Evolutionary conservation across 1,284 basidiomycete species (phyloP).

Genomic region (Tylopilus sp.): DNA sequence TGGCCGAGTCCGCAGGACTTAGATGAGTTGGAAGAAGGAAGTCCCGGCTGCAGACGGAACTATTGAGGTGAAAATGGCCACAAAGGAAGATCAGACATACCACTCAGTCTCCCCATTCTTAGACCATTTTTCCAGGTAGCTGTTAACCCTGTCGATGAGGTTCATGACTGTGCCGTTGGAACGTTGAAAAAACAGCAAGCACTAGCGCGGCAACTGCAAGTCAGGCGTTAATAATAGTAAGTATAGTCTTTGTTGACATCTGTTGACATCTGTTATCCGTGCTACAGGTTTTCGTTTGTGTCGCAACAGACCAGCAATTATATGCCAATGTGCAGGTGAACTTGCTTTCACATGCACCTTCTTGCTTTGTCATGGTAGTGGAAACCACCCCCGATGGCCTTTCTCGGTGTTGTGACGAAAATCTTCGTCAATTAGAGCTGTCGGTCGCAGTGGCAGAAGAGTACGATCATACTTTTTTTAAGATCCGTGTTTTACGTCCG

Average conservation of each 20-base stretch:
- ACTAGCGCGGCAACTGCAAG: slow-evolving; percentile 16
- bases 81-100: slow-evolving; percentile 35
- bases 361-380: too few species aligned
- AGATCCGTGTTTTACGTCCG: too few species aligned
- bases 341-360: too few species aligned
- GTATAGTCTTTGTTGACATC: slow-evolving; percentile 25
- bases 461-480: too few species aligned
- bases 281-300: too few species aligned
- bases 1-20: slow-evolving; percentile 48
- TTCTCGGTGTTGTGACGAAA: too few species aligned
- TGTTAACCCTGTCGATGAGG: slow-evolving; percentile 44
- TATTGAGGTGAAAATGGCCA: slow-evolving; percentile 14
- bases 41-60: slow-evolving; percentile 44
- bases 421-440: too few species aligned
- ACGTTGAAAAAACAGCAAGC: slow-evolving; percentile 10
- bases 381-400: too few species aligned
- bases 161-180: slow-evolving; percentile 41
- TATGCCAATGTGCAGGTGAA: too few species aligned
- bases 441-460: too few species aligned
- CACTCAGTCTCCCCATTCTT: slow-evolving; percentile 58
- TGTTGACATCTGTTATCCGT: slow-evolving; percentile 31
- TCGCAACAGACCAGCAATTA: too few species aligned
- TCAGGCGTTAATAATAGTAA: slow-evolving; percentile 16
- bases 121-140: slow-evolving; percentile 49
- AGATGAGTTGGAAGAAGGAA: slow-evolving; percentile 54